Conservation (phyloP, 208 protist genomes). For the Vickermania spadyakhi region DNA sequence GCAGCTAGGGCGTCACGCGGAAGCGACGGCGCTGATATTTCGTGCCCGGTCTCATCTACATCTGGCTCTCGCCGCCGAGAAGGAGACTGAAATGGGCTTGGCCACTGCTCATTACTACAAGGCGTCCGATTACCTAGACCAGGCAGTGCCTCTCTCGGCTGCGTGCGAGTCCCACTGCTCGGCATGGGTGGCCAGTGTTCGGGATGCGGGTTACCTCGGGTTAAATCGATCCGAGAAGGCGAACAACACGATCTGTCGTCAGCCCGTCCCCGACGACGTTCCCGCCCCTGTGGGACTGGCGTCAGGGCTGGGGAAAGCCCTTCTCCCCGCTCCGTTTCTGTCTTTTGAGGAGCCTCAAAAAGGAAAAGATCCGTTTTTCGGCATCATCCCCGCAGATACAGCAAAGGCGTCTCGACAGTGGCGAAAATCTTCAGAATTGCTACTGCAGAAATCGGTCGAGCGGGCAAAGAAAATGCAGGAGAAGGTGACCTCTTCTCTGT, state of each 20-base stretch:
- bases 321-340: neutral
- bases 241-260: constrained; percentile 76
- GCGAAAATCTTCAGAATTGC: constrained; percentile 51
- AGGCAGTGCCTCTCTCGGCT: constrained; percentile 24
- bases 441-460: constrained; percentile 29
- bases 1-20: constrained; percentile 37
- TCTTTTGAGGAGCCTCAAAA: constrained; percentile 37
- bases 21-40: constrained; percentile 34
- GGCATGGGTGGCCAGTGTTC: constrained; percentile 58
- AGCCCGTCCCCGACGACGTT: constrained; percentile 62
- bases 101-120: constrained; percentile 64
- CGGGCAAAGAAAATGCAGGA: constrained; percentile 21
- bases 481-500: constrained; percentile 23
- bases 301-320: constrained; percentile 42
- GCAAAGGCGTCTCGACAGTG: constrained; percentile 29
- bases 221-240: constrained; percentile 49
- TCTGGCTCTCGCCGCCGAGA: constrained; percentile 32
- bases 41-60: constrained; percentile 62
- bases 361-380: constrained; percentile 78
- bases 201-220: constrained; percentile 41
- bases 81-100: constrained; percentile 37
- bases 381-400: constrained; percentile 75
- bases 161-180: constrained; percentile 14
- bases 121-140: constrained; percentile 38
- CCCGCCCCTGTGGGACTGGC: constrained; percentile 37